Conservation (phyloP, 2,329 filamentous ascomycete genomes). For the Pestalotiopsis fici region DNA sequence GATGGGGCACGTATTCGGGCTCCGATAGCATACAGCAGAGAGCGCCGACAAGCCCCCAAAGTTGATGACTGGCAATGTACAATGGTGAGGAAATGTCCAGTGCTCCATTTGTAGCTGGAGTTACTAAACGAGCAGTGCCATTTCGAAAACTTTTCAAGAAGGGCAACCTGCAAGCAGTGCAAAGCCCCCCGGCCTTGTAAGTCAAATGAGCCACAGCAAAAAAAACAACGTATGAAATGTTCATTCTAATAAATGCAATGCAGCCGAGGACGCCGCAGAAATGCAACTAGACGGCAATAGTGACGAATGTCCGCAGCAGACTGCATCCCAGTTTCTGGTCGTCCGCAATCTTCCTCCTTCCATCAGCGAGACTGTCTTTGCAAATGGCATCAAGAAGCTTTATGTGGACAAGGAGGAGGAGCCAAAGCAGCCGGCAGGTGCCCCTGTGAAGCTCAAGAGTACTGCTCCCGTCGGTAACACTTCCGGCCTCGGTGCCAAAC, state of each 20-base stretch:
- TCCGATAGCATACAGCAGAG: slow-evolving; percentile 35
- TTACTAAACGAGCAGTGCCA: slow-evolving; percentile 24
- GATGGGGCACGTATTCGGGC: slow-evolving; percentile 32
- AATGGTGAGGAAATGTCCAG: slow-evolving; percentile 27
- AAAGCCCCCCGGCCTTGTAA: slow-evolving; percentile 34
- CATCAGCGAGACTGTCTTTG: slow-evolving; percentile 72
- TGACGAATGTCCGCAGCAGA: slow-evolving; percentile 48
- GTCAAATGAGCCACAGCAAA: slow-evolving; percentile 2
- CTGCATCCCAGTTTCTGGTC: slow-evolving; percentile 75
- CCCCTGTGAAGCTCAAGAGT: slow-evolving; percentile 56
- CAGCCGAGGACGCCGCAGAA: slow-evolving; percentile 30
- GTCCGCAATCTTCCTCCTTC: slow-evolving; percentile 71
- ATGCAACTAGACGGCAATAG: slow-evolving; percentile 48
- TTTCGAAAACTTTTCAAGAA: slow-evolving; percentile 34
- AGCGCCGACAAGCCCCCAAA: slow-evolving; percentile 32
- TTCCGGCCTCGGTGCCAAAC: slow-evolving; percentile 67
- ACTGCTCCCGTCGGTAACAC: slow-evolving; percentile 57
- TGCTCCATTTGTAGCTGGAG: background rate
- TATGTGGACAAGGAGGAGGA: slow-evolving; percentile 61
- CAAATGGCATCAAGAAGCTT: slow-evolving; percentile 72
- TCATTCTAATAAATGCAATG: background rate
- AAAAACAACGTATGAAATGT: background rate
- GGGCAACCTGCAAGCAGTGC: slow-evolving; percentile 34
- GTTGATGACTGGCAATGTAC: slow-evolving; percentile 41
- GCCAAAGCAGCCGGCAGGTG: slow-evolving; percentile 43